Evolutionary conservation across 2,329 filamentous ascomycete species (phyloP).

Genomic region (Microsporum canis): DNA sequence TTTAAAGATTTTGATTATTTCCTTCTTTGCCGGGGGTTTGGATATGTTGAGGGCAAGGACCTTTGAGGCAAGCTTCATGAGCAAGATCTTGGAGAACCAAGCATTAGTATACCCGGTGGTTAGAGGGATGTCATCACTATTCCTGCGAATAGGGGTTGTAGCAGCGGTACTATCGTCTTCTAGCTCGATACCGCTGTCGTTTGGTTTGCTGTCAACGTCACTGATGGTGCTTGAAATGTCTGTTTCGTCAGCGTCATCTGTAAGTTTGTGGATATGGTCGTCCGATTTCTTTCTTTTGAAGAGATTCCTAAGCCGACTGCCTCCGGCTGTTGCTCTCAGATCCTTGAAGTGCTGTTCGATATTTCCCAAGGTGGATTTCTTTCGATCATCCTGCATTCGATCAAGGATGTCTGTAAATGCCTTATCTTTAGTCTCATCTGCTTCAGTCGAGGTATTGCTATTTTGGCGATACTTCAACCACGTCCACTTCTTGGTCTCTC

Average conservation of each 20-base stretch:
- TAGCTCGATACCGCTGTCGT: conserved; percentile 5
- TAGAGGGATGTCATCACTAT: conserved; percentile 19
- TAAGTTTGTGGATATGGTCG: not conserved
- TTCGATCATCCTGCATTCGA: not conserved
- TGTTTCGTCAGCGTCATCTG: conserved; percentile 15
- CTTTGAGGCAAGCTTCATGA: conserved; percentile 70
- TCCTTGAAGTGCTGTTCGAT: not conserved
- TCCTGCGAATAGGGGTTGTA: conserved; percentile 12
- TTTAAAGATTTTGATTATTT: conserved; percentile 61
- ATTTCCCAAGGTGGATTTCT: not conserved
- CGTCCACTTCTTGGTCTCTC: conserved; percentile 35
- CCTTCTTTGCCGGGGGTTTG: conserved; percentile 62
- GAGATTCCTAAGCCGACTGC: not conserved
- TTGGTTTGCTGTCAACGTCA: conserved; percentile 5
- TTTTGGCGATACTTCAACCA: conserved; percentile 32
- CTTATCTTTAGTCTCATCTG: not conserved
- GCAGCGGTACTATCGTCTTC: conserved; percentile 10
- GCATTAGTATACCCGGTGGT: conserved; percentile 50
- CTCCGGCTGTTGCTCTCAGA: not conserved
- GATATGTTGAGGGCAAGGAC: conserved; percentile 65
- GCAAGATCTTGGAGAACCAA: conserved; percentile 81
- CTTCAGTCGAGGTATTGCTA: not conserved
- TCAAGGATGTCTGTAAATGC: not conserved
- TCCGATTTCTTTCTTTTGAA: not conserved
- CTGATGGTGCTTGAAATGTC: conserved; percentile 13